phyloP scores from a whole-genome alignment of 306 rosid species.

The Carpinus fangiana region DNA sequence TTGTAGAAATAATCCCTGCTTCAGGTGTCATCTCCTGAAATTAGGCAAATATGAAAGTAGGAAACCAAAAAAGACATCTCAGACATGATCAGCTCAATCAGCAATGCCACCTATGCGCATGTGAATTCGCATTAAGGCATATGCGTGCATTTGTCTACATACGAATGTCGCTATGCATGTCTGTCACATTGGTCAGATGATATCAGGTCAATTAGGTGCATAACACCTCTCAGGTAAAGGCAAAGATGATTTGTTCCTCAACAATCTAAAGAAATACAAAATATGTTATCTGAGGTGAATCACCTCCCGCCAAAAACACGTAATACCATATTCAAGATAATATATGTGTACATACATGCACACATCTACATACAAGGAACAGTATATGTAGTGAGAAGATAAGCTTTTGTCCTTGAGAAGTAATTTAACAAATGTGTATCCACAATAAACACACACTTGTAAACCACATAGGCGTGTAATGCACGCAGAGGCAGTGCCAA shows the following conservation, averaged over 20 bases:
- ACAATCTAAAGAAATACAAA: not conserved
- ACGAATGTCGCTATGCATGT: not conserved
- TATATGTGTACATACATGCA: too few species aligned
- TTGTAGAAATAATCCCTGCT: constrained; percentile 79
- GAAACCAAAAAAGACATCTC: not conserved
- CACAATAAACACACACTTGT: not conserved
- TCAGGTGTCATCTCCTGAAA: constrained; percentile 96
- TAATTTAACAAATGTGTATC: not conserved
- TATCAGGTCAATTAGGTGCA: not conserved
- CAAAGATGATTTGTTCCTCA: not conserved
- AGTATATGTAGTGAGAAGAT: not conserved
- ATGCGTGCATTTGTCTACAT: not conserved
- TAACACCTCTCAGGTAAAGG: not conserved
- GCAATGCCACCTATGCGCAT: not conserved
- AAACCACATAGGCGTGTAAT: not conserved
- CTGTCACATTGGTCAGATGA: not conserved
- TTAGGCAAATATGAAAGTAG: constrained; percentile 19
- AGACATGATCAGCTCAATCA: not conserved
- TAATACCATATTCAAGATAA: too few species aligned
- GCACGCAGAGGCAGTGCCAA: too few species aligned
- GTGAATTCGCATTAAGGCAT: not conserved
- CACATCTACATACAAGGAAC: not conserved
- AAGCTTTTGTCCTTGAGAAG: not conserved
- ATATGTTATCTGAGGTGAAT: not conserved
- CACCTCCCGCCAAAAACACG: too few species aligned